These are phyloP conservation scores for Epicoccum sorghinum DNA, from an alignment of 2,329 filamentous ascomycete species.

Conservation along the genomic window DNA sequence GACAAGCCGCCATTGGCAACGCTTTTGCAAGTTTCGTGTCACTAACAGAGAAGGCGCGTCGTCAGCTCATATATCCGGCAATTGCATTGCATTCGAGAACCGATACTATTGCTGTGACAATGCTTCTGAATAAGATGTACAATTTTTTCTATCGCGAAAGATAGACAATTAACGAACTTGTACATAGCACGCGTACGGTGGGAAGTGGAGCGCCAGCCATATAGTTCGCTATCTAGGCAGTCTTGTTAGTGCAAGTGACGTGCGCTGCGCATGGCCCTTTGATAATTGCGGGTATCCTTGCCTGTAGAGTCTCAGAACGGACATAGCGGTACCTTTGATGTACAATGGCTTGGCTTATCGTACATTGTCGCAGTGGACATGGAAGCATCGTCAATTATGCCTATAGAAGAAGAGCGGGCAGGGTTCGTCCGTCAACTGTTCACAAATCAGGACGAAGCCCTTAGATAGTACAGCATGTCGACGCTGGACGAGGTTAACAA, in stretches of 20 bases:
- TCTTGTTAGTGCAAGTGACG: background rate
- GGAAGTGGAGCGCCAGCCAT: too few relatives aligned
- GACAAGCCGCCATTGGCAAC: conserved; percentile 11
- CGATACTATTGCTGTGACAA: background rate
- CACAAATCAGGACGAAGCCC: too few relatives aligned
- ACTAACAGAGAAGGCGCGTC: background rate
- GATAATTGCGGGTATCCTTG: background rate
- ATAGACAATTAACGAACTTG: too few relatives aligned
- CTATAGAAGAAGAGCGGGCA: too few relatives aligned
- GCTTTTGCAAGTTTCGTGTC: conserved; percentile 1
- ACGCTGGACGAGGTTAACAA: too few relatives aligned
- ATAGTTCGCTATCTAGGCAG: background rate
- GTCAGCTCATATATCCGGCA: conserved; percentile 1
- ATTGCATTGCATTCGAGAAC: background rate
- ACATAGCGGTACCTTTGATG: background rate
- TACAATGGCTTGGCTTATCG: background rate
- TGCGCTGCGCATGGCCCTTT: background rate
- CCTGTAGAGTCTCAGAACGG: background rate
- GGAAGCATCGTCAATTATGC: too few relatives aligned
- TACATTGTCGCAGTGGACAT: background rate
- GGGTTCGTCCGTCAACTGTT: too few relatives aligned
- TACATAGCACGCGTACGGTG: too few relatives aligned
- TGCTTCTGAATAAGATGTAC: too few relatives aligned
- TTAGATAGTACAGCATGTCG: too few relatives aligned
- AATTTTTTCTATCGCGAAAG: too few relatives aligned